Base-by-base conservation (phyloP, 495 filamentous ascomycete species). In the Tricharina praecox region DNA sequence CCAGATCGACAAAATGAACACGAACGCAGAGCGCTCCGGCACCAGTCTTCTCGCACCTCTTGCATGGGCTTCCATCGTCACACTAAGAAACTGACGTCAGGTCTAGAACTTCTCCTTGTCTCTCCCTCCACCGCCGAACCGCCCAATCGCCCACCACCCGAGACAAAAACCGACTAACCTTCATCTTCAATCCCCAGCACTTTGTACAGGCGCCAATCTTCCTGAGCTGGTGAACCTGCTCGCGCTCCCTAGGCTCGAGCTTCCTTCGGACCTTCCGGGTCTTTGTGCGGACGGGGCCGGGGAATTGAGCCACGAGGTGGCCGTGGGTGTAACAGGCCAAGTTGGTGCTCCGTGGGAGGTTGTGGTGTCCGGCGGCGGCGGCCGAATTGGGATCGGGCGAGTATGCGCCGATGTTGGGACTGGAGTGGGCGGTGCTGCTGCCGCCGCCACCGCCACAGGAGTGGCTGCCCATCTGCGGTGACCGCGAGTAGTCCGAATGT, bases 171-270 rank as follows among this genome's bases (percentile, higher is more conserved):
- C 16, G 28, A 24, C 50, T 48, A 44, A 54, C 56, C 56, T 61
- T 61, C 58, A 61, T 61, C 30, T 61, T 61, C 7, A 61, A 26
- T 16, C 58, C 58, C 58, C 58, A 61, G 19, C 58, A 61, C 9
- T 57, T 50, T 21, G 58, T 61, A 41, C 58, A 61, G n/a, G 58
- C 58, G 9, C 58, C 58, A 59, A 61, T 61, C 40, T 61, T 61
- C 24, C 58, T 52, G 21, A 61, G 38, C 28, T 61, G 56, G 10
- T 61, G 58, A 20, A 61, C 58, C 32, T 61, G 58, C 32, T 49
- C 49, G 20, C 58, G 56, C 50, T 61, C 58, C 21, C 49, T 48
- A 18, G 58, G 52, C 16, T 52, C 58, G 28, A 61, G 57, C 28
- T 60, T 61, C 47, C 58, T 53, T 28, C 58, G 51, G 23, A 52